phyloP scores from a whole-genome alignment of 495 filamentous ascomycete species.

The Cercophora scortea region DNA sequence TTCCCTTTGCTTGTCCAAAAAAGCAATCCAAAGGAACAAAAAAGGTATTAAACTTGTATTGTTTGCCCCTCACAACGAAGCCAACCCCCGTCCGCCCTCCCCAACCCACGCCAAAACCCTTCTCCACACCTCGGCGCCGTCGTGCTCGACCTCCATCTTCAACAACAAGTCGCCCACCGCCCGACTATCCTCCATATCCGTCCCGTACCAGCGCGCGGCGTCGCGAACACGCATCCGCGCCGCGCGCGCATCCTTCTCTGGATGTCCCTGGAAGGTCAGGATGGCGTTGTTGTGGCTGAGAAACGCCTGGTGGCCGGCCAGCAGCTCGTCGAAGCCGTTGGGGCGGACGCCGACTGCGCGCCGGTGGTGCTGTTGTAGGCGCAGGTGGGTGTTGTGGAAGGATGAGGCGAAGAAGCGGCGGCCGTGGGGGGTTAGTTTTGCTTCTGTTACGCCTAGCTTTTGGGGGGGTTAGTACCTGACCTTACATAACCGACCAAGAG shows the following conservation, averaged over 20 bases:
- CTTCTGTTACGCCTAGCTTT: slow-evolving; percentile 33
- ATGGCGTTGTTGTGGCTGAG: slow-evolving; percentile 32
- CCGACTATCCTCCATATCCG: slow-evolving; percentile 18
- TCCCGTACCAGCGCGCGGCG: slow-evolving; percentile 31
- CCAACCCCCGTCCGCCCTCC: slow-evolving; percentile 9
- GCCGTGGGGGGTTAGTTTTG: slow-evolving; percentile 29
- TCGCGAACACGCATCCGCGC: slow-evolving; percentile 31
- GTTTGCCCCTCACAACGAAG: no score
- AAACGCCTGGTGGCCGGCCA: slow-evolving; percentile 33
- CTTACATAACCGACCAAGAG: no score
- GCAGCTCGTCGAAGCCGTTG: slow-evolving; percentile 24
- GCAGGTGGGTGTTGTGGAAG: not conserved
- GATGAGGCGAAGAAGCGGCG: slow-evolving; percentile 23
- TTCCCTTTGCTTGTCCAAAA: no score
- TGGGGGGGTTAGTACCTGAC: not conserved
- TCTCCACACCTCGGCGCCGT: slow-evolving; percentile 35
- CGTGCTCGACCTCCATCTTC: slow-evolving; percentile 26
- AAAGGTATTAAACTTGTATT: no score
- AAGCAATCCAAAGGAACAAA: no score
- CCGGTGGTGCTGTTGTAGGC: slow-evolving; percentile 40
- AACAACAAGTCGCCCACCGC: slow-evolving; percentile 8
- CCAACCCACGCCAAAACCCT: slow-evolving; percentile 34
- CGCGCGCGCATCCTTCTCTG: slow-evolving; percentile 37
- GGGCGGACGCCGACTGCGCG: slow-evolving; percentile 27
- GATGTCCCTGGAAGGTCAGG: slow-evolving; percentile 43